Base-by-base conservation (phyloP, 192 early-diverging fungal genomes). In the Rhizophagus sp. region DNA sequence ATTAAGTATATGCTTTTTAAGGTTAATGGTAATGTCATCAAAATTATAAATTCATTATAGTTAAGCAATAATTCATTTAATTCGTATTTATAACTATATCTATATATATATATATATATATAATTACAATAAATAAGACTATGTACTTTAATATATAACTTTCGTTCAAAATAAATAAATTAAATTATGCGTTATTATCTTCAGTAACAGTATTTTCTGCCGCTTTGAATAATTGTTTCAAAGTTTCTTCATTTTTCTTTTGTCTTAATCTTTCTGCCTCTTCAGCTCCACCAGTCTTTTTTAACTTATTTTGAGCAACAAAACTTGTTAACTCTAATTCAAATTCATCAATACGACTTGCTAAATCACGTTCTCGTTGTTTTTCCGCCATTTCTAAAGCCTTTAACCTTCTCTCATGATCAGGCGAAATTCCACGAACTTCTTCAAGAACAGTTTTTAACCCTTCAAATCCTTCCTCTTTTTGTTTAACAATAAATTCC, bases 221-320 rank as follows among this genome's bases (percentile, higher is more conserved):
- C 15, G 69, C 25, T 12, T 64, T 83, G 73, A 86, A 89, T 81
- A 91, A 80, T 7, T 80, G 79, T 79, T 88, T 88, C 49, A 95
- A 81, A 36, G 91, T 83, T 79, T 93, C 89, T 7, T 87, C 72
- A 62, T 95, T 87, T 78, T 94, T 91, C 82, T 93, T 88, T 27
- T 90, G 87, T 9, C 93, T 87, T 78, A 88, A 77, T 8, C 92
- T 88, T 79, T 95, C 94, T 6, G 92, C 83, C 72, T 94, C 93
- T 70, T 91, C 82, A 0, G 92, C 92, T 12, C 94, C 94, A 3
- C 94, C 94, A 1, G 93, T 94, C 85, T 93, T 93, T 62, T 91
- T 89, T 68, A 95, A 67, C 74, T 91, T 91, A 50, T 86, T 90
- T 24, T 86, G 50, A 5, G 84, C 82, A 8, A 95, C 94, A 86